Evolutionary conservation across 768 basidiomycete genomes (phyloP).

Genomic region (Auriscalpium vulgare): DNA sequence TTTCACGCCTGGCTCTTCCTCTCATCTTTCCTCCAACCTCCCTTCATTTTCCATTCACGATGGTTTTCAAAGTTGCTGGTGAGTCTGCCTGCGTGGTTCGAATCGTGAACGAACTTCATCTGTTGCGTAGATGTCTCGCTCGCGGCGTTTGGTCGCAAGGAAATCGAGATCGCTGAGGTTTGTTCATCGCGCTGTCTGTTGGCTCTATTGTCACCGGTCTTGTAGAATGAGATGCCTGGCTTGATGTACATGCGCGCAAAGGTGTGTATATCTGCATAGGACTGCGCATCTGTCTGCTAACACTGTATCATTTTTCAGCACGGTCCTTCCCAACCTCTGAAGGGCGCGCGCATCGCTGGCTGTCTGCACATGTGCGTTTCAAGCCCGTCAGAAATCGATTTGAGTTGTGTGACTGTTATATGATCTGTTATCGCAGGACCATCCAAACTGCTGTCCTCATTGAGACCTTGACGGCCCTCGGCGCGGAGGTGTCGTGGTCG

Average conservation of each 20-base stretch:
- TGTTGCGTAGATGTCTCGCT: constrained; percentile 72
- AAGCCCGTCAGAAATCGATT: constrained; percentile 7
- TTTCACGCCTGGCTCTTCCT: constrained; percentile 5
- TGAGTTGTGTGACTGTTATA: not conserved
- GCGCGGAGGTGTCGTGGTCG: constrained; percentile 98
- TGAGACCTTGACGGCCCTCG: constrained; percentile 91
- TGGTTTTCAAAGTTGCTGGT: constrained; percentile 93
- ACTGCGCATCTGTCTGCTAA: constrained; percentile 4
- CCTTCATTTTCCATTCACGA: constrained; percentile 27
- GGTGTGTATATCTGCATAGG: constrained; percentile 33
- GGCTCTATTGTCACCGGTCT: constrained; percentile 6
- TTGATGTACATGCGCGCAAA: constrained; percentile 90
- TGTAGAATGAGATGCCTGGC: constrained; percentile 88
- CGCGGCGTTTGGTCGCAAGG: constrained; percentile 99
- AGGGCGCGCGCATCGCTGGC: constrained; percentile 92
- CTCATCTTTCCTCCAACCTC: constrained; percentile 17
- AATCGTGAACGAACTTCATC: constrained; percentile 7
- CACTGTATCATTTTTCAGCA: constrained; percentile 42
- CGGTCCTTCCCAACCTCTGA: constrained; percentile 73
- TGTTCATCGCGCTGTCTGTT: constrained; percentile 16
- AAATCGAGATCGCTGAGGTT: constrained; percentile 98
- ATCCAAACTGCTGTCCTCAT: constrained; percentile 98
- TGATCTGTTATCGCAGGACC: constrained; percentile 53
- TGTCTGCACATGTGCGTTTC: constrained; percentile 87
- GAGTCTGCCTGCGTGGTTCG: constrained; percentile 10